A percentile compares a stretch with the other conserved stretches of the same genome.
phyloP scores from a whole-genome alignment of 1,284 basidiomycete genomes.

The Farysia itapuensis region DNA sequence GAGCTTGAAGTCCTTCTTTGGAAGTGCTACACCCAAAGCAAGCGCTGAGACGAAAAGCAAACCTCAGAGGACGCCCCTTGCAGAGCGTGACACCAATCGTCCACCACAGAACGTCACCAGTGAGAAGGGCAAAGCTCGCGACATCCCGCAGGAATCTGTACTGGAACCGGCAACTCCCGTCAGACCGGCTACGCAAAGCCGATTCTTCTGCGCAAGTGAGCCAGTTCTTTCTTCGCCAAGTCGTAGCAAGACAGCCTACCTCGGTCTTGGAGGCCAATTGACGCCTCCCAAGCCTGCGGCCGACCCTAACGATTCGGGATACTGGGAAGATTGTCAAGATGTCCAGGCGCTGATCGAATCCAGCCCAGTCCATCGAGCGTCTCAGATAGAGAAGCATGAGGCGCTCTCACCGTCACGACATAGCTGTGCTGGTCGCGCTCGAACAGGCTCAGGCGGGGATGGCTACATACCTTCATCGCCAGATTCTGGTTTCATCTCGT shows the following conservation, averaged over 20 bases:
- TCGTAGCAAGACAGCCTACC: slow-evolving; percentile 3
- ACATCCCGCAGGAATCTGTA: not conserved
- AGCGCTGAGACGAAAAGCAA: not conserved
- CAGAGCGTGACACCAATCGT: slow-evolving; percentile 15
- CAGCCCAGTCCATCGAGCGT: slow-evolving; percentile 5
- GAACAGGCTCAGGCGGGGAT: slow-evolving; percentile 7
- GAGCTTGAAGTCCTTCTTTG: slow-evolving; percentile 30
- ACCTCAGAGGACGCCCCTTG: slow-evolving; percentile 2
- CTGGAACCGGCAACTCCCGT: not conserved
- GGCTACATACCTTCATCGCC: slow-evolving; percentile 14
- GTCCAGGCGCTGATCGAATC: slow-evolving; percentile 27
- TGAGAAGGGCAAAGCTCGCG: not conserved
- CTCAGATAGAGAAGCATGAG: no score
- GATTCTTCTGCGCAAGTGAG: no score
- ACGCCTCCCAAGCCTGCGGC: slow-evolving; percentile 9
- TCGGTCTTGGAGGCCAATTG: slow-evolving; percentile 23
- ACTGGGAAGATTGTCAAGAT: slow-evolving; percentile 34
- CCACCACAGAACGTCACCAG: not conserved
- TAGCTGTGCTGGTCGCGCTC: no score
- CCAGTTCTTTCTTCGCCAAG: no score
- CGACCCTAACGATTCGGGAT: slow-evolving; percentile 17
- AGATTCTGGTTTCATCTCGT: slow-evolving; percentile 32
- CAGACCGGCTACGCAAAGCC: slow-evolving; percentile 23
- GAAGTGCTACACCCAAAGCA: not conserved
- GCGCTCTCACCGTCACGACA: slow-evolving; percentile 5